These are phyloP conservation scores for Salix purpurea DNA, from an alignment of 345 rosid species.

Conservation along the genomic window DNA sequence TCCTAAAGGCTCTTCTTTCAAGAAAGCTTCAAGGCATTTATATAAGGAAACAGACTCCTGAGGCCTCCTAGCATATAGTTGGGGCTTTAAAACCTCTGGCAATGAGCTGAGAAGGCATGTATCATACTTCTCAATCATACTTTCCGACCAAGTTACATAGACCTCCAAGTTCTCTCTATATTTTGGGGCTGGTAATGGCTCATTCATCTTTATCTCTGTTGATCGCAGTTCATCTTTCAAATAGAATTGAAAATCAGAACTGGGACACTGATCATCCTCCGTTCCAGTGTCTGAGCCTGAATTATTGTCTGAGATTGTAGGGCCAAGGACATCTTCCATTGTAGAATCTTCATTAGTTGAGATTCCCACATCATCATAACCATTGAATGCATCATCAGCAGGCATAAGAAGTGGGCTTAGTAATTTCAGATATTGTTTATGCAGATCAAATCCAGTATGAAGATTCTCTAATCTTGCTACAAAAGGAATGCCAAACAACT, in stretches of 20 bases:
- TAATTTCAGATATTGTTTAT: conserved; percentile 17
- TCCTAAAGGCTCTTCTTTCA: conserved; percentile 29
- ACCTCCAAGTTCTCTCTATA: neutral
- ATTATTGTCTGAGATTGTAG: conserved; percentile 19
- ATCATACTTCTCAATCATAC: conserved; percentile 20
- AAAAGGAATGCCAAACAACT: conserved; percentile 51
- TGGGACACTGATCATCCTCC: conserved; percentile 22
- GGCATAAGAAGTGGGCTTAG: conserved; percentile 19
- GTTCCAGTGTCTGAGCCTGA: conserved; percentile 29
- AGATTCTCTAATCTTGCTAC: conserved; percentile 38
- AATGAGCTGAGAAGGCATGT: conserved; percentile 14
- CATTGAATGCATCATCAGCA: conserved; percentile 18
- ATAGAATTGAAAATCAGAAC: conserved; percentile 38
- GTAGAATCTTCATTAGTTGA: conserved; percentile 33
- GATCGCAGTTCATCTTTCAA: neutral
- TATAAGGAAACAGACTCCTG: conserved; percentile 24
- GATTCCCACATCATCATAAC: conserved; percentile 28
- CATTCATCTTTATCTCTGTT: conserved; percentile 16
- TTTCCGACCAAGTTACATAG: conserved; percentile 13
- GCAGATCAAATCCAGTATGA: conserved; percentile 11
- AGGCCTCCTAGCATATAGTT: conserved; percentile 9
- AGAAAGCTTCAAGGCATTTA: conserved; percentile 26
- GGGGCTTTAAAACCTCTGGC: conserved; percentile 18
- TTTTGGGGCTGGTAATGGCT: neutral
- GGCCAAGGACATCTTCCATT: conserved; percentile 32